These are phyloP conservation scores for Moniliophthora roreri DNA, from an alignment of 1,284 basidiomycete species.

Conservation along the genomic window DNA sequence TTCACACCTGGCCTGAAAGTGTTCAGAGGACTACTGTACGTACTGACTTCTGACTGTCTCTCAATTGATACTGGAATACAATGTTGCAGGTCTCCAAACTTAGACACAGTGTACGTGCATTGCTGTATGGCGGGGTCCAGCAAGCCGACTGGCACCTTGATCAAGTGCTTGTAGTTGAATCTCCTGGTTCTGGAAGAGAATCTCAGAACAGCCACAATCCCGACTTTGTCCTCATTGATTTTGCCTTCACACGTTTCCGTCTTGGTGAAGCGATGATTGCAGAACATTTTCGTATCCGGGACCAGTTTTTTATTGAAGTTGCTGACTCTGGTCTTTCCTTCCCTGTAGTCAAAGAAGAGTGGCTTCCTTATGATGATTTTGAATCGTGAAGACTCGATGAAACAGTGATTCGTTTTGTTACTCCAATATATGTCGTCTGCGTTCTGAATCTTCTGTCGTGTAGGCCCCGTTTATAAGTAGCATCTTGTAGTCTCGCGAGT, in stretches of 20 bases:
- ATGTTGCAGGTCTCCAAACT: no score
- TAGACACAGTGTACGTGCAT: conserved; percentile 1
- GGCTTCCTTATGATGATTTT: neutral
- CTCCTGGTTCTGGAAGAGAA: neutral
- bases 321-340: neutral
- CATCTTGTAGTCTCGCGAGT: no score
- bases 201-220: neutral
- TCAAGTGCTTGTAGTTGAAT: neutral
- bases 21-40: no score
- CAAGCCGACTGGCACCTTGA: conserved; percentile 6
- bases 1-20: neutral
- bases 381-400: no score
- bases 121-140: conserved; percentile 1
- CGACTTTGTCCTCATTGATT: conserved; percentile 6
- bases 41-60: no score
- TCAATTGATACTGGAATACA: no score
- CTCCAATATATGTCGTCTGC: no score
- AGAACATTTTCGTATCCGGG: neutral
- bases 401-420: no score
- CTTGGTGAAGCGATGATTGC: neutral
- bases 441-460: no score
- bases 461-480: no score
- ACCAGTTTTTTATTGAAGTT: neutral
- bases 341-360: neutral
- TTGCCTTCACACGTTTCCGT: neutral